Evolutionary conservation across 2,329 filamentous ascomycete species (phyloP), one percentile per base, ranked within the genome.

Genomic region (Aspergillus aculeatus): DNA sequence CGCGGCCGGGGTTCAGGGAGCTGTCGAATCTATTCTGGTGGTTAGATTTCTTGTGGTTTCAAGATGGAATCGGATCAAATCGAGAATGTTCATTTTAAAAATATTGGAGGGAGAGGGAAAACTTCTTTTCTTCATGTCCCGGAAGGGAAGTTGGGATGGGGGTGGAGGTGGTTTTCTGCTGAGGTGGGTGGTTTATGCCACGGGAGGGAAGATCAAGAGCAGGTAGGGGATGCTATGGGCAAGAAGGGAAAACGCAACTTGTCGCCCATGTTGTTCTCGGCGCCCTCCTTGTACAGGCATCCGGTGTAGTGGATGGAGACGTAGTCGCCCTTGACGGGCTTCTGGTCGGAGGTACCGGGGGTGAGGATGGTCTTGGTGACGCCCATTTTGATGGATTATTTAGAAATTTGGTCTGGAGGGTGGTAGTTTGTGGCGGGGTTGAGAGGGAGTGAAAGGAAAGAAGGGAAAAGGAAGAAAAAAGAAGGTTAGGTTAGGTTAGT

Each of bases 271-370:
- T 85, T 81, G 59, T 86, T 77, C 74, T 85, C 78, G 64, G 72
- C 78, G 23, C 80, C 71, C 71, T 96, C 88, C 14, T 41, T n/a
- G 78, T 89, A 90, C 64, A 98, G 83, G 79, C 82, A 96, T 70
- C 95, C 95, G 47, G 89, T 95, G 84, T 98, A 98, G 79, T 95
- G 86, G 73, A 98, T 96, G 72, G 84, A 86, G 71, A 98, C 91
- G 26, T 79, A 85, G 75, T 97, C 87, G 66, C 91, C 89, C 16
- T 73, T 70, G 66, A 78, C 73, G 59, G 94, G 90, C 65, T 77
- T 81, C 69, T 86, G 75, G 59, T 83, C 82, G 59, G 81, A 80
- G 70, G 83, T 83, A 71, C 94, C 93, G 64, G 84, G 77, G 38
- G 78, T 72, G 68, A 88, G 75, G 64, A 84, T 77, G 53, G 82